Base-by-base conservation (phyloP, 2,329 filamentous ascomycete genomes). In the Fusarium sp. region DNA sequence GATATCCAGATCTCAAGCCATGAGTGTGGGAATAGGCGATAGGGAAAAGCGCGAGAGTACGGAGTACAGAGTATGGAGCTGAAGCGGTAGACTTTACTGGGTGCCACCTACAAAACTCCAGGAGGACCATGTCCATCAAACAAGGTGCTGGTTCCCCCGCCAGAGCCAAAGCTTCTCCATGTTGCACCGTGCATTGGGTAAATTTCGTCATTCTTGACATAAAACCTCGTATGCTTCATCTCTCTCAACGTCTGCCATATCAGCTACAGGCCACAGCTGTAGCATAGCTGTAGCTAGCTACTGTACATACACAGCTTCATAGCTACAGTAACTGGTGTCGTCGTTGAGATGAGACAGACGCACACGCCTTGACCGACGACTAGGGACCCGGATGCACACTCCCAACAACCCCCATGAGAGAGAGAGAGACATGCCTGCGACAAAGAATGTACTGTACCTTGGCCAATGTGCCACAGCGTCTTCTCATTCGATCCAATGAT, bases 401-500 rank as follows among this genome's bases (percentile, higher is more conserved):
- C 41, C 8, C 33, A 42, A 50, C 41, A 47, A 32, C 47, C 29
- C 31, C 19, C 14, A 19, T 44, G 38, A 54, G 25, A 29, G 27
- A 29, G 39, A 38, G 38, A 54, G 25, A 29, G 27, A 29, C 46
- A 38, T 36, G 51, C 43, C 27, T 29, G 27, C 21, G 17, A 37
- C 36, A 42, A 60, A 63, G 59, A 63, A 63, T 63, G 60, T 33
- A 38, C 37, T 27, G 53, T 58, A 53, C 31, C 49, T 57, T 58
- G 55, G 55, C 53, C 13, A 14, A 45, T 46, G 47, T 41, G 41
- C 53, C 53, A 58, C 41, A 29, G 35, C 13, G 10, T 15, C 17
- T 29, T 59, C 35, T 53, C 53, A 66, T 66, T 64, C 56, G 63
- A 61, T 66, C 61, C 56, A 63, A 61, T 66, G 63, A 66, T 66